Conservation (phyloP, 345 rosid genomes). For the Citrus reticulata region DNA sequence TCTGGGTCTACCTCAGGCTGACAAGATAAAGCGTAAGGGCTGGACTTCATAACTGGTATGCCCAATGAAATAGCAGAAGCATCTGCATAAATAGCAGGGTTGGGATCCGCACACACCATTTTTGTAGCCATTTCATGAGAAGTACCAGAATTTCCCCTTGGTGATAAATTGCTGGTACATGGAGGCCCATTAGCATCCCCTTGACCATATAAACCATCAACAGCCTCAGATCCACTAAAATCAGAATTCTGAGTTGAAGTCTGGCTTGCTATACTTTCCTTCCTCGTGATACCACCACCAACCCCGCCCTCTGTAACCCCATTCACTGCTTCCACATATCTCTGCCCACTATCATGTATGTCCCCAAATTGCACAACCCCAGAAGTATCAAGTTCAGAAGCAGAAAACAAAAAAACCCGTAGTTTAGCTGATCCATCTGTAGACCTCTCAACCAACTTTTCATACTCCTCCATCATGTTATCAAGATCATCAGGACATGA, state of each 20-base stretch:
- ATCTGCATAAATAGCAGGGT: slow-evolving; percentile 32
- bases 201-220: slow-evolving; percentile 39
- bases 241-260: slow-evolving; percentile 69
- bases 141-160: slow-evolving; percentile 26
- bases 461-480: slow-evolving; percentile 83
- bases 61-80: slow-evolving; percentile 33
- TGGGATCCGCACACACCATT: slow-evolving; percentile 25
- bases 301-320: slow-evolving; percentile 36
- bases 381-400: slow-evolving; percentile 45
- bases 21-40: slow-evolving; percentile 31
- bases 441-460: slow-evolving; percentile 57
- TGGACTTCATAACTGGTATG: slow-evolving; percentile 30
- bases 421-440: slow-evolving; percentile 67
- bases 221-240: slow-evolving; percentile 45
- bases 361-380: slow-evolving; percentile 49
- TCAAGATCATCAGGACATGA: slow-evolving; percentile 74
- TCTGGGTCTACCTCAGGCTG: slow-evolving; percentile 43
- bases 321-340: slow-evolving; percentile 72
- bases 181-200: slow-evolving; percentile 32
- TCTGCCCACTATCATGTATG: slow-evolving; percentile 50
- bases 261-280: slow-evolving; percentile 60
- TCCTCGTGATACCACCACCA: slow-evolving; percentile 38
- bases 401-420: slow-evolving; percentile 62
- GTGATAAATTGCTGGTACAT: slow-evolving; percentile 31
- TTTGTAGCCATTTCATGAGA: slow-evolving; percentile 32